Evolutionary conservation across 257 asterid species (phyloP), one percentile per base, ranked within the genome.

Genomic region (Solanum etuberosum): DNA sequence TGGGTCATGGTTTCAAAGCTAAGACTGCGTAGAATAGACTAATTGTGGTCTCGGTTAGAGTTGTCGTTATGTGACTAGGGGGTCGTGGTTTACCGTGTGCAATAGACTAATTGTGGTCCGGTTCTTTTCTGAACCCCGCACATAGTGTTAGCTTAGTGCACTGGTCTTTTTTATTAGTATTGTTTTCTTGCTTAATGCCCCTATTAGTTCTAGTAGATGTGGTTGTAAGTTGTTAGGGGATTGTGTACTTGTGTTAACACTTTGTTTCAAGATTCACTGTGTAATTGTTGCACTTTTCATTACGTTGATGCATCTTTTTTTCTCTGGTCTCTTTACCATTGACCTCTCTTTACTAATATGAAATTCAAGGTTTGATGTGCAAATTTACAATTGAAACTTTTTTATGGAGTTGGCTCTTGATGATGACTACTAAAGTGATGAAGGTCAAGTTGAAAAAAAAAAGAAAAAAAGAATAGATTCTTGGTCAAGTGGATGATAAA

Each of bases 211-310:
- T 67, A 59, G 82, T 71, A 84, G 87, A 83, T 86, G 42, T 63
- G 87, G 86, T 74, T 91, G 91, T 91, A 87, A 76, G 87, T 89
- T 83, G 74, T 54, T 54, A 20, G 48, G 89, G 86, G 35, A 86
- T 59, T 46, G 57, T 57, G n/a, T 85, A 86, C 86, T 89, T 86
- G 83, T 78, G 88, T 86, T 9, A 59, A 18, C 70, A 38, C 73
- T 46, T 84, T 88, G 61, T 86, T 78, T 54, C 83, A 34, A 85
- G 84, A 81, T 82, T 71, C 57, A 87, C 74, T 27, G 81, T 71
- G 48, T 46, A 35, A 46, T 27, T 38, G 35, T 43, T 67, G 77
- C 7, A 73, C 35, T 20, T 34, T 68, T 80, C 85, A 29, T 29
- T 86, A 34, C 67, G 78, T 67, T 5, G 37, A 35, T 76, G 51